A percentile compares a stretch with the other conserved stretches of the same genome.
Conservation (phyloP, 2,329 filamentous ascomycete species). For the Stemphylium beticola region DNA sequence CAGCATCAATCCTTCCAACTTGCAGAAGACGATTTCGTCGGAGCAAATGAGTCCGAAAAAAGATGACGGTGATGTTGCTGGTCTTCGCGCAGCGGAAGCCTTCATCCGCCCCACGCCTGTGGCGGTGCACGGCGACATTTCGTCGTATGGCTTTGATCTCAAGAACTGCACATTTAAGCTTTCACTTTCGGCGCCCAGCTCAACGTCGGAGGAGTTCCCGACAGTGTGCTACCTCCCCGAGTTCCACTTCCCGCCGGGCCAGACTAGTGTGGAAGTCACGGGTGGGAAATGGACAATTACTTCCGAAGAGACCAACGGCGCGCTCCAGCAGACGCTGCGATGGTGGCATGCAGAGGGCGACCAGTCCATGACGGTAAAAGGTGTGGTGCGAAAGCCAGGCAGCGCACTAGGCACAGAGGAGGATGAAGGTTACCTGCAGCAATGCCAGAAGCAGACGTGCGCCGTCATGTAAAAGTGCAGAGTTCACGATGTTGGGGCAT, state of each 20-base stretch:
- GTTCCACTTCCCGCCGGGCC: slow-evolving; percentile 84
- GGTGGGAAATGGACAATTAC: slow-evolving; percentile 91
- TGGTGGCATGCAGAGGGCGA: slow-evolving; percentile 95
- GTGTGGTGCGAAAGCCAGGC: slow-evolving; percentile 67
- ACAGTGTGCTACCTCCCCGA: slow-evolving; percentile 88
- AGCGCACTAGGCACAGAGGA: slow-evolving; percentile 63
- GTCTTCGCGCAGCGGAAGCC: slow-evolving; percentile 89
- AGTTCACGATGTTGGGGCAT: slow-evolving; percentile 1
- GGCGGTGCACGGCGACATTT: slow-evolving; percentile 72
- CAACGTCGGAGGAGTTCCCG: slow-evolving; percentile 68
- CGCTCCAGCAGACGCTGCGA: slow-evolving; percentile 74
- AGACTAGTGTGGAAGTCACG: slow-evolving; percentile 74
- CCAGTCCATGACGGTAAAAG: slow-evolving; percentile 78
- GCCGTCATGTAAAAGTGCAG: slow-evolving; percentile 49
- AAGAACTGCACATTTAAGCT: slow-evolving; percentile 78
- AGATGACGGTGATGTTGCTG: slow-evolving; percentile 49
- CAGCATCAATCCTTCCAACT: slow-evolving; percentile 73
- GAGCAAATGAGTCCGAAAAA: slow-evolving; percentile 51
- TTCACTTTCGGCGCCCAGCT: slow-evolving; percentile 65
- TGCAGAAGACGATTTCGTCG: slow-evolving; percentile 74
- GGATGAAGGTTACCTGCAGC: slow-evolving; percentile 79
- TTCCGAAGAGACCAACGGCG: slow-evolving; percentile 71
- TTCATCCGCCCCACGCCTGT: slow-evolving; percentile 87
- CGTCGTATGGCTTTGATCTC: slow-evolving; percentile 81
- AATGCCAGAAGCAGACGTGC: slow-evolving; percentile 55